Conservation (phyloP, 129 eudicot species). For the Artemisia annua region DNA sequence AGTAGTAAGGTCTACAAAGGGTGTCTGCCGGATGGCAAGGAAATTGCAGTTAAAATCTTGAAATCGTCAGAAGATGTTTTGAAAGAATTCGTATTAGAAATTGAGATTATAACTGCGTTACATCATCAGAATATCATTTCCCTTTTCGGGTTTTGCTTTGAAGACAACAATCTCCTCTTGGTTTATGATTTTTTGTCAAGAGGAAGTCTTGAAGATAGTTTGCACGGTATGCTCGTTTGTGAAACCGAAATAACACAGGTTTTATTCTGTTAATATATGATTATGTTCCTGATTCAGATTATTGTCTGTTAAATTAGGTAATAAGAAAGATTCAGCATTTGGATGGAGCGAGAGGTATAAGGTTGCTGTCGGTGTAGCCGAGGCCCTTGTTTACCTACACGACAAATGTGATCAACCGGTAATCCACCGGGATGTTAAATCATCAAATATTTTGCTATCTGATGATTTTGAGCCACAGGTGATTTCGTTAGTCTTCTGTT, state of each 20-base stretch:
- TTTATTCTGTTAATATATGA: background rate
- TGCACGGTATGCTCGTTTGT: conserved; percentile 54
- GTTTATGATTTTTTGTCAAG: conserved; percentile 85
- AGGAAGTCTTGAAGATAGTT: conserved; percentile 91
- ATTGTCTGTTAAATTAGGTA: conserved; percentile 26
- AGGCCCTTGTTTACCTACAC: conserved; percentile 62
- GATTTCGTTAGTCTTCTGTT: background rate
- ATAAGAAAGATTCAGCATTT: conserved; percentile 41
- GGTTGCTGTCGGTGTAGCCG: conserved; percentile 69
- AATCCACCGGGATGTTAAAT: conserved; percentile 92
- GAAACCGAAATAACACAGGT: background rate
- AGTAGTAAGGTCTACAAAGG: conserved; percentile 85
- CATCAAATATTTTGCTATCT: conserved; percentile 89
- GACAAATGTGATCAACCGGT: conserved; percentile 44
- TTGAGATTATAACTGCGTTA: conserved; percentile 58
- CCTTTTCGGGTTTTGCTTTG: conserved; percentile 81
- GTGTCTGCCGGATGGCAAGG: conserved; percentile 62
- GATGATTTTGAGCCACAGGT: conserved; percentile 96
- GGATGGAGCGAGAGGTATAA: conserved; percentile 69
- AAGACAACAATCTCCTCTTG: conserved; percentile 68
- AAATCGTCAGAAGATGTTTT: conserved; percentile 38
- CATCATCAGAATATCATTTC: conserved; percentile 83
- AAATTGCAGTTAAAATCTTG: conserved; percentile 44
- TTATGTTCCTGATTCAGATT: background rate
- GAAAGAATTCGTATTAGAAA: conserved; percentile 41